Evolutionary conservation across 257 asterid species (phyloP), one percentile per base, ranked within the genome.

Genomic region (Solanum piurae): DNA sequence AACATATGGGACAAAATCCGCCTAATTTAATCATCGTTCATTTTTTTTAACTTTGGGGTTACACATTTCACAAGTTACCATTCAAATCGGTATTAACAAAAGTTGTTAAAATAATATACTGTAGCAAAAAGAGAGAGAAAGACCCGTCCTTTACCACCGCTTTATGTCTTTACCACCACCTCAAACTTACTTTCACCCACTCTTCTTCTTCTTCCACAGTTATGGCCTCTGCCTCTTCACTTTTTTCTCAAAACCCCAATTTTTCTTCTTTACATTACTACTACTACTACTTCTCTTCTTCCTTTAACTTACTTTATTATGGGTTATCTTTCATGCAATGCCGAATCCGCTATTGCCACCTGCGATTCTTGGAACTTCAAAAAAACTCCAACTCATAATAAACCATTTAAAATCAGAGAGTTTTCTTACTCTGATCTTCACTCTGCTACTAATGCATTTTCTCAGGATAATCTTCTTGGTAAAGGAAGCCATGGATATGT

Each of bases 401-500:
- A 92, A n/a, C 89, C 93, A 10, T 86, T 42, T 34, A 80, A 88
- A 49, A 91, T 94, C 37, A 68, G 83, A 9, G 89, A 94, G 69
- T 95, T 93, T 34, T 85, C 92, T 40, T 93, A 90, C 90, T 86
- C 98, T 16, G 94, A 94, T 82, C 96, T 96, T 52, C 90, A 86
- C 40, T 20, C 92, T 33, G 94, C 98, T 92, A 96, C 98, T 55
- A 80, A 90, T 86, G 94, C 90, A n/a, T 95, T 95, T 94, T 93
- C 96, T 33, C 58, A 90, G 13, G 86, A 88, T 29, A 94, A 96
- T 36, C 92, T 96, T 34, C 94, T 96, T 3, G 99, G 99, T 9
- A 95, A 94, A 84, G 98, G 98, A 72, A 95, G 98, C 88, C 94
- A 95, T 69, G 99, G 98, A 13, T 89, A 91, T 25, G 98, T 96